Conservation (phyloP, 257 asterid species). For the Verbascum thapsus region DNA sequence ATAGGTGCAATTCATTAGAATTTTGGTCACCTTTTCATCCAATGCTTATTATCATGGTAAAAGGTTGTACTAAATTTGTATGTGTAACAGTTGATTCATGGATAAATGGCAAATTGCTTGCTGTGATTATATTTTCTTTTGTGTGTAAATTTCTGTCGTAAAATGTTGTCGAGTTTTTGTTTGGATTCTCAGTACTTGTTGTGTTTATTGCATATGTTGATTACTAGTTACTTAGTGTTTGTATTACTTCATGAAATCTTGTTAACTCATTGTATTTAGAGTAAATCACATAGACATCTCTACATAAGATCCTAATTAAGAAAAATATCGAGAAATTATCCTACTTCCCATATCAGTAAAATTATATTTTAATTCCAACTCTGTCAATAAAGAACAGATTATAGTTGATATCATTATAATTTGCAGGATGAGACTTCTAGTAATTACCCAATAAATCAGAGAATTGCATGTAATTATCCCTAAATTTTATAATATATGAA, state of each 20-base stretch:
- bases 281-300: too few relatives aligned
- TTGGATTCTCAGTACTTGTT: too few relatives aligned
- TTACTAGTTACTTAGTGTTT: not conserved
- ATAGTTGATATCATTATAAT: too few relatives aligned
- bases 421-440: too few relatives aligned
- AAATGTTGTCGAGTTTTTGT: not conserved
- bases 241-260: not conserved
- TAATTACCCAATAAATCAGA: too few relatives aligned
- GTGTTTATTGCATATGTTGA: too few relatives aligned
- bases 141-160: not conserved
- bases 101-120: constrained; percentile 13
- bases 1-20: constrained; percentile 26
- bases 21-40: constrained; percentile 6
- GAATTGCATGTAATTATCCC: too few relatives aligned
- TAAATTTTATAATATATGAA: constrained; percentile 13
- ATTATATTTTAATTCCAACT: too few relatives aligned
- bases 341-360: too few relatives aligned
- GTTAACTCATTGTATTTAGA: not conserved
- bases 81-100: constrained; percentile 28
- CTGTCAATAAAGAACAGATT: too few relatives aligned
- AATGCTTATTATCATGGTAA: constrained; percentile 19
- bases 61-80: constrained; percentile 31
- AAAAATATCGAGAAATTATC: too few relatives aligned
- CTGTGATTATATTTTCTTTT: not conserved
- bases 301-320: too few relatives aligned